Percentiles rank a stretch among this genome's conserved stretches.
Evolutionary conservation across 2,329 filamentous ascomycete species (phyloP).

Genomic region (Myriosclerotinia scirpicola): DNA sequence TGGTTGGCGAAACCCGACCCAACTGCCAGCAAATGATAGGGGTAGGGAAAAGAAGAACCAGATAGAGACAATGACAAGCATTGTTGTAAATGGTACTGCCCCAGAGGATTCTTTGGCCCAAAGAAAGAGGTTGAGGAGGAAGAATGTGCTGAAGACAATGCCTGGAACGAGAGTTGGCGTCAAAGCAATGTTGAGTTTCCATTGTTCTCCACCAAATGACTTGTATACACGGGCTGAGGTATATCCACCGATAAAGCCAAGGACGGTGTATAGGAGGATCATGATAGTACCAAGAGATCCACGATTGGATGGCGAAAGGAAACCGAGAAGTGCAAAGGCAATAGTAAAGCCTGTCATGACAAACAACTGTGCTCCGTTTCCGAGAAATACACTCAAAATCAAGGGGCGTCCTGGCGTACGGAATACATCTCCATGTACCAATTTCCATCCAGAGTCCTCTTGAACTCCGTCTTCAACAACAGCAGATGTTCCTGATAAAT

Average conservation of each 20-base stretch:
- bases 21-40: conserved; percentile 84
- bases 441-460: conserved; percentile 97
- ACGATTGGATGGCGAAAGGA: conserved; percentile 92
- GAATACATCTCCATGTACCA: conserved; percentile 97
- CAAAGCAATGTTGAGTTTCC: conserved; percentile 89
- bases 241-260: conserved; percentile 92
- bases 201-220: conserved; percentile 84
- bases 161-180: conserved; percentile 85
- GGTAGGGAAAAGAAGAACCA: conserved; percentile 98
- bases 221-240: conserved; percentile 91
- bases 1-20: conserved; percentile 81
- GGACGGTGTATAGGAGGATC: conserved; percentile 87
- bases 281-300: conserved; percentile 92
- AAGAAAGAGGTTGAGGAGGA: conserved; percentile 92
- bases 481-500: conserved; percentile 75
- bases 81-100: conserved; percentile 93
- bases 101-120: conserved; percentile 92
- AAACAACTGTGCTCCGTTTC: conserved; percentile 93
- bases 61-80: conserved; percentile 88
- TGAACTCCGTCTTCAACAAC: conserved; percentile 88
- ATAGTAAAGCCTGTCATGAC: conserved; percentile 97
- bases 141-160: conserved; percentile 84
- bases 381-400: conserved; percentile 81
- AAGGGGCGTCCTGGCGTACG: conserved; percentile 80
- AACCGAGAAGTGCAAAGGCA: conserved; percentile 86